Base-by-base conservation (phyloP, 148 eudicot genomes). In the Chenopodium suecicum region DNA sequence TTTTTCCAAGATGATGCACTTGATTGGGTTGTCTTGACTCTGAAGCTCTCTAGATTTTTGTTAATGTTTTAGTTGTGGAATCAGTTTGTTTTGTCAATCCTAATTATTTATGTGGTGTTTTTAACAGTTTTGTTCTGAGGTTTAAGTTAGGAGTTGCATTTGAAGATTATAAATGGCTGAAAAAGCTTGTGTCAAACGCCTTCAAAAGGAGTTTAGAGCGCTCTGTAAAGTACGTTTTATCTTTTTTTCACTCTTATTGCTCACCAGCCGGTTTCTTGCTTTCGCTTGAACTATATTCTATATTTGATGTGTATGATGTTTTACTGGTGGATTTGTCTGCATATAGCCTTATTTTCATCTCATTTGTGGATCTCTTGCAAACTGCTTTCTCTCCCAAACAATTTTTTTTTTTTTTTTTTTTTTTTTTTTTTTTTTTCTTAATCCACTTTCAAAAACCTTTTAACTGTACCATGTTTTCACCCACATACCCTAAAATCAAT, bases 141-240 rank as follows among this genome's bases (percentile, higher is more conserved):
- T 74, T 79, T 75, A 80, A 54, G 76, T 20, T 14, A 37, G 70
- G 58, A 54, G 37, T 47, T 73, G 47, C 70, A 74, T 78, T 66
- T 23, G 67, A 69, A 79, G 75, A 67, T 54, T 31, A 41, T 44
- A 58, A 70, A 92, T 92, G 97, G 91, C 92, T 52, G 94, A 92
- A 86, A 91, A 88, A 87, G 94, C 91, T 25, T 91, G 97, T 83
- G 91, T 92, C 65, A 92, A 89, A 81, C 94, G 97, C 34, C 94
- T 92, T 74, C 97, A 92, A 70, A 92, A 92, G 87, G 97, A 92
- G 79, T 91, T 87, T 54, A 88, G 91, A 83, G 92, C 92, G 60
- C 90, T 92, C 3, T 88, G 97, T 87, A 88, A 89, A 85, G 97
- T 92, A 87, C 66, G 91, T 73, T 22, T 56, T 68, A 65, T 62